These are phyloP conservation scores for Rosa rugosa DNA, from an alignment of 306 rosid genomes.

Conservation along the genomic window DNA sequence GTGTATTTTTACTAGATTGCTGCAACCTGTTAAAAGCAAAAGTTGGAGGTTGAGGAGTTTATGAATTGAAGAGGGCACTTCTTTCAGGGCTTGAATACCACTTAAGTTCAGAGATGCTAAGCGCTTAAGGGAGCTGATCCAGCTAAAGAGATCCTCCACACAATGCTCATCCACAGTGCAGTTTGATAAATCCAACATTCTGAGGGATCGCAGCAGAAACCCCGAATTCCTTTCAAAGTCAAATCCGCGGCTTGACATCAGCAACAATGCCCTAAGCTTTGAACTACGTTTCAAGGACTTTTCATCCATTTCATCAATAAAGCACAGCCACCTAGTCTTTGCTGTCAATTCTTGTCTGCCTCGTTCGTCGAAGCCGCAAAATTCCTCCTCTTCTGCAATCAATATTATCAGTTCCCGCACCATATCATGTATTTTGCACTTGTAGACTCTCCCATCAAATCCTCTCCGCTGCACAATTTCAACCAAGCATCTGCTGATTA, in stretches of 20 bases:
- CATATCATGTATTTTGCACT: conserved; percentile 15
- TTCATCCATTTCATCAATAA: background rate
- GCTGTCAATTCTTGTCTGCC: background rate
- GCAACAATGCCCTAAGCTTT: background rate
- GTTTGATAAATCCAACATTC: conserved; percentile 7
- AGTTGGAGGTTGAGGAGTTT: conserved; percentile 17
- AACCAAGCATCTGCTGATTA: conserved; percentile 1
- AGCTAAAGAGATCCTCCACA: background rate
- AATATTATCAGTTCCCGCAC: background rate
- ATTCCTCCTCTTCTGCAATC: conserved; percentile 5
- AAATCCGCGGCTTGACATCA: background rate
- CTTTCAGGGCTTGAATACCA: too few relatives aligned
- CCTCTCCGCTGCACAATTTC: background rate
- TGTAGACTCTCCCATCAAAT: background rate
- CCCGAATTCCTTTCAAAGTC: conserved; percentile 1
- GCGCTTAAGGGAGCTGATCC: conserved; percentile 5
- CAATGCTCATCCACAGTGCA: background rate
- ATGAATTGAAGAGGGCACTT: conserved; percentile 11
- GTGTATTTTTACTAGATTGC: background rate
- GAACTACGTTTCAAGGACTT: background rate
- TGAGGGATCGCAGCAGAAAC: background rate
- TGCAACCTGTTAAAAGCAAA: conserved; percentile 1
- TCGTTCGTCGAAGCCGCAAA: conserved; percentile 1
- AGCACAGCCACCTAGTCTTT: background rate
- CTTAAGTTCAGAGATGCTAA: too few relatives aligned